phyloP scores from a whole-genome alignment of 1,139 yeast genomes.

The Magnusiomyces sp. region DNA sequence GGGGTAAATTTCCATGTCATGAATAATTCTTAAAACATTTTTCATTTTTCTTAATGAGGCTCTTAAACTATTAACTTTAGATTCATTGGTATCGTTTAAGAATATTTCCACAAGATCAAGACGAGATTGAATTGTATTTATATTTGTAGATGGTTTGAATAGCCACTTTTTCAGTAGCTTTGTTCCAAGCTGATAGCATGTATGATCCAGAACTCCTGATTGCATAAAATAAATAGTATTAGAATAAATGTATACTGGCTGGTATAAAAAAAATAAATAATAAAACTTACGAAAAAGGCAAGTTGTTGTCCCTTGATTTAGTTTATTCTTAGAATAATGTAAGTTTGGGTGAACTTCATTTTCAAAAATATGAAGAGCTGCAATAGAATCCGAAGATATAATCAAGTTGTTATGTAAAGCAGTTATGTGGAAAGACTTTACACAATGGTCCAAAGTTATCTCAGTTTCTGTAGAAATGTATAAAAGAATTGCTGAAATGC shows the following conservation, averaged over 20 bases:
- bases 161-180: conserved; percentile 31
- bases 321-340: conserved; percentile 10
- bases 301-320: conserved; percentile 11
- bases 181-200: conserved; percentile 30
- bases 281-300: conserved; percentile 18
- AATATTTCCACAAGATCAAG: conserved; percentile 27
- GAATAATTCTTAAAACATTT: conserved; percentile 25
- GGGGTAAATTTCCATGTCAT: conserved; percentile 27
- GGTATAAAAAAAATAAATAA: neutral
- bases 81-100: conserved; percentile 11
- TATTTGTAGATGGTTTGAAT: conserved; percentile 30
- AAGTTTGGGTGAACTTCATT: conserved; percentile 19
- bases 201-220: conserved; percentile 19
- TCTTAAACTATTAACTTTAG: conserved; percentile 15
- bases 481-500: conserved; percentile 11
- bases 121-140: conserved; percentile 25
- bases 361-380: conserved; percentile 29
- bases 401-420: conserved; percentile 21
- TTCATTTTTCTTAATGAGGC: conserved; percentile 24
- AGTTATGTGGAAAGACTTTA: conserved; percentile 1
- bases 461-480: conserved; percentile 7
- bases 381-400: conserved; percentile 33
- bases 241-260: too few species aligned
- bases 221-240: neutral
- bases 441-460: conserved; percentile 5